phyloP scores from a whole-genome alignment of 352 stramenopile genomes.

The Globisporangium nodosum region DNA sequence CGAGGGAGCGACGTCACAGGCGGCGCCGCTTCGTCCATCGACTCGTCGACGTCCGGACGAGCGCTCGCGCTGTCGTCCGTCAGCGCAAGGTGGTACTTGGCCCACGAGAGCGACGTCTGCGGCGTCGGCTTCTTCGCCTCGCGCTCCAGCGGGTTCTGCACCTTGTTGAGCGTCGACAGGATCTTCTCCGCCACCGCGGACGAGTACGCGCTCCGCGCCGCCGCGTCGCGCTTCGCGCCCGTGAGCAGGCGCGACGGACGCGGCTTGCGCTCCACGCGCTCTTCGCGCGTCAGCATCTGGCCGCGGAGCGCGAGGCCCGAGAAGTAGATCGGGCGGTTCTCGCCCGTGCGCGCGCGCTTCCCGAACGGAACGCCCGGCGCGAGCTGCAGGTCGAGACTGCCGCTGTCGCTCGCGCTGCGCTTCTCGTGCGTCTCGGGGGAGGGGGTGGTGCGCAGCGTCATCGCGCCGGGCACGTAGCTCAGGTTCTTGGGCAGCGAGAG shows the following conservation, averaged over 20 bases:
- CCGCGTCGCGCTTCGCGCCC: constrained; percentile 50
- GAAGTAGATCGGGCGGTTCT: constrained; percentile 35
- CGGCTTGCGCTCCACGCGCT: constrained; percentile 49
- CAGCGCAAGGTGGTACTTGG: constrained; percentile 76
- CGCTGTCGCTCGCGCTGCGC: constrained; percentile 15
- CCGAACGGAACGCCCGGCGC: constrained; percentile 24
- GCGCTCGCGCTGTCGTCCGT: constrained; percentile 22
- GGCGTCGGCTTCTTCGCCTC: constrained; percentile 70
- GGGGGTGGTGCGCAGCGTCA: constrained; percentile 7
- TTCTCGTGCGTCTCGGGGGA: constrained; percentile 9
- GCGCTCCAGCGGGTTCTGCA: constrained; percentile 70
- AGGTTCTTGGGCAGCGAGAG: constrained; percentile 13
- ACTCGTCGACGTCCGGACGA: constrained; percentile 6
- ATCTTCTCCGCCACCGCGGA: constrained; percentile 75
- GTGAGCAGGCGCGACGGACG: constrained; percentile 71
- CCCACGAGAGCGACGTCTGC: constrained; percentile 78
- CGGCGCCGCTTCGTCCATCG: constrained; percentile 32
- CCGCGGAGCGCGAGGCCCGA: constrained; percentile 25
- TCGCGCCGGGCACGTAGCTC: constrained; percentile 39
- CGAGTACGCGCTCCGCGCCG: constrained; percentile 63
- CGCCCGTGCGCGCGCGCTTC: constrained; percentile 37
- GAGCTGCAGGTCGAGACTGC: constrained; percentile 18
- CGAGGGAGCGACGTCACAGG: constrained; percentile 52
- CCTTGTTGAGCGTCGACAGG: constrained; percentile 72
- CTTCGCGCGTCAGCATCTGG: constrained; percentile 38